Percentiles rank a stretch among this genome's conserved stretches.
These are phyloP conservation scores for Penicillium bovifimosum DNA, from an alignment of 495 filamentous ascomycete genomes.

Conservation along the genomic window DNA sequence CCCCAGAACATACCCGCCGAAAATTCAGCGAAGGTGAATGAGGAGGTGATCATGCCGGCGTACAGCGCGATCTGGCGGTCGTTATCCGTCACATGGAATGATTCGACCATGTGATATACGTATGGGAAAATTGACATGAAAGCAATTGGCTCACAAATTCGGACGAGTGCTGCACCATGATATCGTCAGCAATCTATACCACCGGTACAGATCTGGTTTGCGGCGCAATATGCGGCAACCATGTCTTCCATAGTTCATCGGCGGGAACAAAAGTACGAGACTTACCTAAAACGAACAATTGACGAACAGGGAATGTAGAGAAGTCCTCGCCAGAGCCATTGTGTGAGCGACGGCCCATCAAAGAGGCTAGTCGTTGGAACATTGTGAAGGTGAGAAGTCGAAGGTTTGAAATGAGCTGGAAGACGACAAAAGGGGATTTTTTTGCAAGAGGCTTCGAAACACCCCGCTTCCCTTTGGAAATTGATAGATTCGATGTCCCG, in stretches of 20 bases:
- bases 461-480: constrained; percentile 17
- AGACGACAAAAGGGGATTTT: constrained; percentile 1
- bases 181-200: constrained; percentile 31
- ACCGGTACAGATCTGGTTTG: not conserved
- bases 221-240: not conserved
- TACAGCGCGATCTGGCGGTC: constrained; percentile 81
- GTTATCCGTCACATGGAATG: constrained; percentile 77
- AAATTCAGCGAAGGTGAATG: constrained; percentile 95
- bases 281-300: constrained; percentile 70
- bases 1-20: constrained; percentile 89
- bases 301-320: constrained; percentile 49
- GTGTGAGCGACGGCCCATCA: constrained; percentile 32
- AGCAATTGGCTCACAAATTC: constrained; percentile 97
- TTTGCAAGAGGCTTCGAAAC: constrained; percentile 3
- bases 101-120: constrained; percentile 95
- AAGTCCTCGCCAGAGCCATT: constrained; percentile 28
- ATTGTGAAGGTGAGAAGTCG: constrained; percentile 20
- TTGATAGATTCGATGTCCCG: constrained; percentile 1
- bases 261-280: constrained; percentile 24
- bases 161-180: constrained; percentile 64
- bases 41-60: constrained; percentile 92
- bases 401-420: not conserved
- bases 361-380: constrained; percentile 36
- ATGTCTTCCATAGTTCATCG: constrained; percentile 18
- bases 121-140: constrained; percentile 99